Conservation (phyloP, 805 yeast genomes). For the Candida nemodendra region DNA sequence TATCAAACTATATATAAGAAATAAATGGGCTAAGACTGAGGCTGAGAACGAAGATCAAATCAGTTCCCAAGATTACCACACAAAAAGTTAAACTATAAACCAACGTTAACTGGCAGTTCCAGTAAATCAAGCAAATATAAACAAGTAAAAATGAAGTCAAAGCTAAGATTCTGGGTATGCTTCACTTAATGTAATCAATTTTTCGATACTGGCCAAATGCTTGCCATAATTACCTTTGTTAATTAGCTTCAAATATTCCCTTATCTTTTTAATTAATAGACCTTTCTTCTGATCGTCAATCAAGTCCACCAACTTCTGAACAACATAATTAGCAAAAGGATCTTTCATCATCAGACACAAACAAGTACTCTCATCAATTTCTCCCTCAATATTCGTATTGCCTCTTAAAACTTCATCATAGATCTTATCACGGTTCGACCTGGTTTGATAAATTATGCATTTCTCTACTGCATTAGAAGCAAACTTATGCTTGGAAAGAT, state of each 20-base stretch:
- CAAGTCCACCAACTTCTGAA: constrained; percentile 88
- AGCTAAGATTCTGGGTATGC: constrained; percentile 25
- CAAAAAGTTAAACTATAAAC: constrained; percentile 2
- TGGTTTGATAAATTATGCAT: constrained; percentile 73
- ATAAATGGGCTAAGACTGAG: no score
- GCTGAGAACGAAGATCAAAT: no score
- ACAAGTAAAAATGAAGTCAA: neutral
- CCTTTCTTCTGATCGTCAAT: constrained; percentile 69
- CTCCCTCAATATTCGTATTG: constrained; percentile 40
- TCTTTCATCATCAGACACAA: constrained; percentile 94
- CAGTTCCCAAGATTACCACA: no score
- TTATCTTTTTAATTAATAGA: constrained; percentile 68
- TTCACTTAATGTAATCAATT: constrained; percentile 58
- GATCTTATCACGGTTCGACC: constrained; percentile 58
- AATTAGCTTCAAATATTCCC: constrained; percentile 74
- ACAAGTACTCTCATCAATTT: constrained; percentile 63
- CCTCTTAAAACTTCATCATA: constrained; percentile 65
- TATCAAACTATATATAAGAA: no score
- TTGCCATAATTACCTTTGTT: constrained; percentile 72
- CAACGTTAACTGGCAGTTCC: no score
- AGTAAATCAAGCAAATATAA: no score
- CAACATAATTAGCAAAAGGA: constrained; percentile 96
- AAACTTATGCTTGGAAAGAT: constrained; percentile 91
- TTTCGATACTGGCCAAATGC: constrained; percentile 80
- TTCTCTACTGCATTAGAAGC: constrained; percentile 98